phyloP scores from a whole-genome alignment of 352 stramenopile genomes.

The Achlya hypogyna region DNA sequence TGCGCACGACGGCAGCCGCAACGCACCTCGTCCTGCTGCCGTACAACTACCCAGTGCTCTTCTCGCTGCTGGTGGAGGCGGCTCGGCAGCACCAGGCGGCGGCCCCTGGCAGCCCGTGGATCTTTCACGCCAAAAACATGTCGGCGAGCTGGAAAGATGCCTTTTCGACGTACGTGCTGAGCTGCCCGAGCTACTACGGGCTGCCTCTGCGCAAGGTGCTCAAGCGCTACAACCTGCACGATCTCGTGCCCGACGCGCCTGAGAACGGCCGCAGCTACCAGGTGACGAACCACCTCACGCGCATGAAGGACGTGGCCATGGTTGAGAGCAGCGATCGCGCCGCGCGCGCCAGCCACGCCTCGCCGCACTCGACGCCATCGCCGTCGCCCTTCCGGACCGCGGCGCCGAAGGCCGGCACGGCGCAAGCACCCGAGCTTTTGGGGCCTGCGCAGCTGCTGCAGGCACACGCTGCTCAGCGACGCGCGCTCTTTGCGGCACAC shows the following conservation, averaged over 20 bases:
- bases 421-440: neutral
- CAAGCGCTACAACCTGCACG: constrained; percentile 81
- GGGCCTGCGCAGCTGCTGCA: neutral
- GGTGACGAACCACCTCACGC: constrained; percentile 19
- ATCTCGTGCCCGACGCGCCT: constrained; percentile 76
- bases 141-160: constrained; percentile 75
- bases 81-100: constrained; percentile 72
- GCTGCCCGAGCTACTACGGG: constrained; percentile 76
- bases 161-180: constrained; percentile 68
- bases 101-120: constrained; percentile 54
- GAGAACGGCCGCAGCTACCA: constrained; percentile 78
- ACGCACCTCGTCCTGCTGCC: constrained; percentile 73
- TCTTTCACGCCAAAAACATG: constrained; percentile 83
- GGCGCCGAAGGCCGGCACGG: constrained; percentile 20
- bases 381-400: constrained; percentile 34
- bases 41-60: constrained; percentile 83
- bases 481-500: neutral
- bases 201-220: constrained; percentile 71
- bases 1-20: constrained; percentile 35
- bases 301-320: constrained; percentile 19
- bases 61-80: constrained; percentile 71
- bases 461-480: constrained; percentile 2
- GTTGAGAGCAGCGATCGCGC: neutral
- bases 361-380: constrained; percentile 8
- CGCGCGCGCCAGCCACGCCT: neutral